Conservation (phyloP, 345 rosid species). For the Populus deltoides region DNA sequence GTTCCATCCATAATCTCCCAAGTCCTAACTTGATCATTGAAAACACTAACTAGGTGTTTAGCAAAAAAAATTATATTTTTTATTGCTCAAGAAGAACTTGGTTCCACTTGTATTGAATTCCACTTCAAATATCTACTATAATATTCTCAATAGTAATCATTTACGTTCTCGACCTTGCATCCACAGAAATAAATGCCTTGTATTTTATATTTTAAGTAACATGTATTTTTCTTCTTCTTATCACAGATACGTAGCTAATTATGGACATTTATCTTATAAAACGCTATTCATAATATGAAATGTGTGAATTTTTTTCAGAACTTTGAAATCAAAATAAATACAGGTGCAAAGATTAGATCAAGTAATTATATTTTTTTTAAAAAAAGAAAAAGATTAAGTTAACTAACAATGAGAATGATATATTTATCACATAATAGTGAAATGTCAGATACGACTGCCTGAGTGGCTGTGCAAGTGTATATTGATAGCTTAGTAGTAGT, state of each 20-base stretch:
- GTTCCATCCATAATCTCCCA: background rate
- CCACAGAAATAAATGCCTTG: background rate
- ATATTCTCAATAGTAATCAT: background rate
- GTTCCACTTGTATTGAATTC: background rate
- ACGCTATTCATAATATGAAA: background rate
- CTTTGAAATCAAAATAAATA: background rate
- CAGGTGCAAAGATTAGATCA: background rate
- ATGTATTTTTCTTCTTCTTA: too few relatives aligned
- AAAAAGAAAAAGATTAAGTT: background rate
- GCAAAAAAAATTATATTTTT: too few relatives aligned
- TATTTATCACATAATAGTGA: too few relatives aligned
- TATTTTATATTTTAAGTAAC: background rate
- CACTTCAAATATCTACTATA: background rate
- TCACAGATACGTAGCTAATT: background rate
- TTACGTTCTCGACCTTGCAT: background rate
- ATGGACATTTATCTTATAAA: background rate
- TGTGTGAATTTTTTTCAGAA: background rate
- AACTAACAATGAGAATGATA: background rate
- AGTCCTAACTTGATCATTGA: too few relatives aligned
- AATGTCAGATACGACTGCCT: background rate
- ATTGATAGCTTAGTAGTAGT: background rate
- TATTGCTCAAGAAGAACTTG: background rate
- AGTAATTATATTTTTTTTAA: too few relatives aligned
- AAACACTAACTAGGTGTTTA: background rate
- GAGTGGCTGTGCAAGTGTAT: background rate